Evolutionary conservation across 2,329 filamentous ascomycete genomes (phyloP), one percentile per base, ranked within the genome.

Genomic region (Colletotrichum plurivorum): DNA sequence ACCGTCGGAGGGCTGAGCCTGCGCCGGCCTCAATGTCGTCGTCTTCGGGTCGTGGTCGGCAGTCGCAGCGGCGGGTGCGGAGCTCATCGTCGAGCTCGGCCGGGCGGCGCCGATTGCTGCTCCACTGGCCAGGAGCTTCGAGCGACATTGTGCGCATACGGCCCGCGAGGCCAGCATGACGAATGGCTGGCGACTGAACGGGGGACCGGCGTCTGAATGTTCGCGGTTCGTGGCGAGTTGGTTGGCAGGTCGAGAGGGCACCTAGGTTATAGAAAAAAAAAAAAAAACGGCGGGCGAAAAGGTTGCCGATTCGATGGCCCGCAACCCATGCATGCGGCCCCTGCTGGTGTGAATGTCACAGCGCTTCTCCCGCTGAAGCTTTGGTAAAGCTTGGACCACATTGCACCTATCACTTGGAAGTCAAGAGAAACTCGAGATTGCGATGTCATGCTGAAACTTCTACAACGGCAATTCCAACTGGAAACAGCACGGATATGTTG

Each of bases 81-180:
- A 55, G 53, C 46, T 70, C 18, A 58, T 45, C 18, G 70, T 71
- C 63, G 67, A 71, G n/a, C 49, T 67, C 20, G 58, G 49, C n/a
- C 67, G 62, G 49, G 49, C 41, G 10, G 49, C 27, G n/a, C 49
- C 39, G 49, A 55, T 20, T 13, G 43, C 52, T 16, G 59, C 45
- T 25, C 67, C 55, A 41, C 51, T 46, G 31, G 63, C 55, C 41
- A 71, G 49, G 10, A 72, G 61, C 58, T 55, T 69, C 18, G 51
- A 63, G 22, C 71, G 75, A 71, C 80, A 82, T 73, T 75, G 78
- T 70, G 75, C 76, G 73, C 80, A 82, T 67, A 76, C 72, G 43
- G 75, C 74, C 63, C 79, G 74, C 63, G 80, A 76, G 62, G 77
- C 72, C 71, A 77, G 76, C 80, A 82, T 82, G 57, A 61, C 70